Conservation (phyloP, 2,329 filamentous ascomycete species). For the Diplodia sapinea region DNA sequence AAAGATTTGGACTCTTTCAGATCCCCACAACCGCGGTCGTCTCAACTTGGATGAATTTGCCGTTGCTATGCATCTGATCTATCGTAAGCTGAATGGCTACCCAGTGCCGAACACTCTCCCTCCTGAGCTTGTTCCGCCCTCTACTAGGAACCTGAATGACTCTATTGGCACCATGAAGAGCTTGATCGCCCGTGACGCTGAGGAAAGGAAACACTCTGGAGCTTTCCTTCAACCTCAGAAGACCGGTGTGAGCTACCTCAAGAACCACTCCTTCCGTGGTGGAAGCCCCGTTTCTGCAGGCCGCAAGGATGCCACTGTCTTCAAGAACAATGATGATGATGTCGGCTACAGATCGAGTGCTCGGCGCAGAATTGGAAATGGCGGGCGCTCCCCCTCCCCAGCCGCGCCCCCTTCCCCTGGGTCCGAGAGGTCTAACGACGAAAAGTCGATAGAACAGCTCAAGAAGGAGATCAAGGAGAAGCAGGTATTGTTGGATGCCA, state of each 20-base stretch:
- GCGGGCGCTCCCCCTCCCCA: conserved; percentile 77
- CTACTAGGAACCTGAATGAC: conserved; percentile 88
- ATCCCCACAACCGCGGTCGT: conserved; percentile 91
- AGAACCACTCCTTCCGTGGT: conserved; percentile 87
- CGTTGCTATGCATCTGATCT: conserved; percentile 98
- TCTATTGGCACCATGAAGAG: conserved; percentile 93
- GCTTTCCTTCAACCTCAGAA: conserved; percentile 91
- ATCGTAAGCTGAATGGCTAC: conserved; percentile 94
- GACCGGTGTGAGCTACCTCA: conserved; percentile 97
- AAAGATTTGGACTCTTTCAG: conserved; percentile 90
- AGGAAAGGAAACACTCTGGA: conserved; percentile 84
- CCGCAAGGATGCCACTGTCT: conserved; percentile 94
- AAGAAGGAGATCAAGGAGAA: conserved; percentile 93
- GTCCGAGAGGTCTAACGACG: conserved; percentile 72
- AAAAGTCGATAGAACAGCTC: conserved; percentile 83
- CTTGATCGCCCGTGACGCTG: conserved; percentile 86
- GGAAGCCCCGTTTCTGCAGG: conserved; percentile 62
- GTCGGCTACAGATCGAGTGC: conserved; percentile 91
- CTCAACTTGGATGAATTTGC: conserved; percentile 97
- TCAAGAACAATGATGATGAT: conserved; percentile 93
- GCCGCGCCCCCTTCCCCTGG: conserved; percentile 63
- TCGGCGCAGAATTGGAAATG: conserved; percentile 75
- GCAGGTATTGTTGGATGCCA: conserved; percentile 90
- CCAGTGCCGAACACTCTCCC: conserved; percentile 86
- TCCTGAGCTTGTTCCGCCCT: conserved; percentile 90